Conservation (phyloP, 202 grass and related monocot genomes). For the Setaria viridis region DNA sequence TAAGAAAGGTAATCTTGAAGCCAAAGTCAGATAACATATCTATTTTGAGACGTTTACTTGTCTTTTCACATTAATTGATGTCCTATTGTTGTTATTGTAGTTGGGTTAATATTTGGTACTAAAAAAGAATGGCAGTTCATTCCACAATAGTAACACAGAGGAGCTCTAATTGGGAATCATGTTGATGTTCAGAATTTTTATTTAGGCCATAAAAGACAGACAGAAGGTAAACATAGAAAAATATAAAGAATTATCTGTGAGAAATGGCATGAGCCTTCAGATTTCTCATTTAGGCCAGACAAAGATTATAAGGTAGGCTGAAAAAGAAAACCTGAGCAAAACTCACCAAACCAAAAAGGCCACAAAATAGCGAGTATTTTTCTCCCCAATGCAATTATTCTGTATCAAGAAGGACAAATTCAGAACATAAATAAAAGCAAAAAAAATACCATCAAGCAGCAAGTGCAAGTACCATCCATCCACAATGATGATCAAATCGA, state of each 20-base stretch:
- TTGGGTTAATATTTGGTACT: slow-evolving; percentile 8
- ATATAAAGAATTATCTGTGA: background rate
- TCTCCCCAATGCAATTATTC: slow-evolving; percentile 99
- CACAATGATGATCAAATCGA: slow-evolving; percentile 98
- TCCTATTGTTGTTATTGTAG: background rate
- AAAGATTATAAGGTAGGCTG: slow-evolving; percentile 30
- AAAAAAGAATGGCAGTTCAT: background rate
- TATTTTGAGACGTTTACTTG: slow-evolving; percentile 9
- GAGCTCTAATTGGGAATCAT: background rate
- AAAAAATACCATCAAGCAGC: slow-evolving; percentile 42
- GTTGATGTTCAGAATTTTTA: slow-evolving; percentile 27
- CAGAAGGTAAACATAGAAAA: slow-evolving; percentile 14
- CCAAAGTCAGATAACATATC: slow-evolving; percentile 1
- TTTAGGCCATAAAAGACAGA: slow-evolving; percentile 17
- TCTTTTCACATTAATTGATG: slow-evolving; percentile 13
- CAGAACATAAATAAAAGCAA: slow-evolving; percentile 40
- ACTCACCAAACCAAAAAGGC: slow-evolving; percentile 98
- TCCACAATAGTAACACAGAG: slow-evolving; percentile 16
- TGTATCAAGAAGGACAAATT: slow-evolving; percentile 55
- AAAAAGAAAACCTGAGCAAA: slow-evolving; percentile 32
- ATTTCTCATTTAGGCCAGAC: background rate
- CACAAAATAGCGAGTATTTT: slow-evolving; percentile 95
- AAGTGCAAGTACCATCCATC: slow-evolving; percentile 89
- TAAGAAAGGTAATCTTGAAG: slow-evolving; percentile 23
- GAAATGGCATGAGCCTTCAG: background rate